Evolutionary conservation across 2,329 filamentous ascomycete genomes (phyloP).

Genomic region (Alternaria angustiovoidea): DNA sequence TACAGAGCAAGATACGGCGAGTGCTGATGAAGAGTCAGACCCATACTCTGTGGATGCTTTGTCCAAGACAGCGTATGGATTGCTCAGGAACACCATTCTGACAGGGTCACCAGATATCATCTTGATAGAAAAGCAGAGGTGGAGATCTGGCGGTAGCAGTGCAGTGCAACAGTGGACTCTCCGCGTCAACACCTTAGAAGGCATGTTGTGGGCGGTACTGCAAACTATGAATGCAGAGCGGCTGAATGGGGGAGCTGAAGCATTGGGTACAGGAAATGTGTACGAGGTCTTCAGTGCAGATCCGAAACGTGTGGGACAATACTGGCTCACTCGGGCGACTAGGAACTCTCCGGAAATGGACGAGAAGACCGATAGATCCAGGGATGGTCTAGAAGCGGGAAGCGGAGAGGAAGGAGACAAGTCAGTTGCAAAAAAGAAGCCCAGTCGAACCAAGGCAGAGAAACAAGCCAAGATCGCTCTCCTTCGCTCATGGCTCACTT

Average conservation of each 20-base stretch:
- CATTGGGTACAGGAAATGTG: slow-evolving; percentile 2
- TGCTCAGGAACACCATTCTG: slow-evolving; percentile 61
- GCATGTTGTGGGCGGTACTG: slow-evolving; percentile 76
- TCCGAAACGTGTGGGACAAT: slow-evolving; percentile 49
- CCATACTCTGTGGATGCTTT: slow-evolving; percentile 63
- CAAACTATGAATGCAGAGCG: slow-evolving; percentile 16
- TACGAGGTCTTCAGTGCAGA: slow-evolving; percentile 40
- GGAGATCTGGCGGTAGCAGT: slow-evolving; percentile 68
- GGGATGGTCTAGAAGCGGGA: background rate
- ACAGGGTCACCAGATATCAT: slow-evolving; percentile 69
- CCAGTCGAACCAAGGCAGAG: slow-evolving; percentile 52
- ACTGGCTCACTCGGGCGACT: slow-evolving; percentile 42
- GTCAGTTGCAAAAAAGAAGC: slow-evolving; percentile 39
- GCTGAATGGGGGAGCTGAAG: background rate
- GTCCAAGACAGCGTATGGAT: slow-evolving; percentile 63
- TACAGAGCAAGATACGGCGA: background rate
- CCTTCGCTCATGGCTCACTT: slow-evolving; percentile 53
- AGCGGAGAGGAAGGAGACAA: slow-evolving; percentile 25
- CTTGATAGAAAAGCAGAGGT: slow-evolving; percentile 73
- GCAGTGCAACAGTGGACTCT: slow-evolving; percentile 83
- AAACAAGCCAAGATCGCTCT: slow-evolving; percentile 72
- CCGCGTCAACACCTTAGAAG: slow-evolving; percentile 81
- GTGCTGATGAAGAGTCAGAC: slow-evolving; percentile 36
- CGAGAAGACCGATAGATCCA: background rate
- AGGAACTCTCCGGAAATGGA: slow-evolving; percentile 9